These are phyloP conservation scores for Kwoniella bestiolae DNA, from an alignment of 768 basidiomycete genomes.

Conservation along the genomic window DNA sequence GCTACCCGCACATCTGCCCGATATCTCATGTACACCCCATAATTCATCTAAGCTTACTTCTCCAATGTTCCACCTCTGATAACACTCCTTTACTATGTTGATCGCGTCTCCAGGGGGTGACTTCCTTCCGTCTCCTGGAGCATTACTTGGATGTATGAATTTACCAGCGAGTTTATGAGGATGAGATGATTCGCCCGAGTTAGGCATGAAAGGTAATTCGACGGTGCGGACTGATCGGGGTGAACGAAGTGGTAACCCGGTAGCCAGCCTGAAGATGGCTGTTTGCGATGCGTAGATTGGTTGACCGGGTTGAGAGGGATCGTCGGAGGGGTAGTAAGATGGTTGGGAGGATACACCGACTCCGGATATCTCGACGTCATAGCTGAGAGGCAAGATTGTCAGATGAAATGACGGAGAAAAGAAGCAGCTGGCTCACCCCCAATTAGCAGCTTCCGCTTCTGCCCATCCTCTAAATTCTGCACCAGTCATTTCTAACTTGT, in stretches of 20 bases:
- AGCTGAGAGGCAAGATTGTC: slow-evolving; percentile 28
- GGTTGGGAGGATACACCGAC: slow-evolving; percentile 53
- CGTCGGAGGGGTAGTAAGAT: slow-evolving; percentile 44
- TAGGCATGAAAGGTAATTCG: slow-evolving; percentile 54
- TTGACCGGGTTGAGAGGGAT: slow-evolving; percentile 35
- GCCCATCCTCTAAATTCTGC: slow-evolving; percentile 54
- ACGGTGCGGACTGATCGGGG: slow-evolving; percentile 53
- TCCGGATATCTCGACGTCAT: slow-evolving; percentile 50
- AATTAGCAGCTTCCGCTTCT: slow-evolving; percentile 44
- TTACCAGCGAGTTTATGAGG: slow-evolving; percentile 44
- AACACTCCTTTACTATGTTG: slow-evolving; percentile 30
- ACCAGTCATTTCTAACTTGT: slow-evolving; percentile 58
- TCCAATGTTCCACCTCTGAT: slow-evolving; percentile 43
- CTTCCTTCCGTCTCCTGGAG: slow-evolving; percentile 28
- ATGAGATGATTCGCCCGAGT: slow-evolving; percentile 42
- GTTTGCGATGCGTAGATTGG: slow-evolving; percentile 56
- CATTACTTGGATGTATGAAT: slow-evolving; percentile 29
- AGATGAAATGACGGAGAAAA: slow-evolving; percentile 16
- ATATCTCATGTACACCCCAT: slow-evolving; percentile 44
- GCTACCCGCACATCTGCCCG: slow-evolving; percentile 43
- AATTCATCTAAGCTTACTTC: slow-evolving; percentile 47
- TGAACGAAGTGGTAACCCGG: slow-evolving; percentile 45
- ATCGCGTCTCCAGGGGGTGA: slow-evolving; percentile 28
- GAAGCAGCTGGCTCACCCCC: slow-evolving; percentile 54
- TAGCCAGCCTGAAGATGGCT: slow-evolving; percentile 53